Evolutionary conservation across 495 filamentous ascomycete species (phyloP).

Genomic region (Lophium mytilinum): DNA sequence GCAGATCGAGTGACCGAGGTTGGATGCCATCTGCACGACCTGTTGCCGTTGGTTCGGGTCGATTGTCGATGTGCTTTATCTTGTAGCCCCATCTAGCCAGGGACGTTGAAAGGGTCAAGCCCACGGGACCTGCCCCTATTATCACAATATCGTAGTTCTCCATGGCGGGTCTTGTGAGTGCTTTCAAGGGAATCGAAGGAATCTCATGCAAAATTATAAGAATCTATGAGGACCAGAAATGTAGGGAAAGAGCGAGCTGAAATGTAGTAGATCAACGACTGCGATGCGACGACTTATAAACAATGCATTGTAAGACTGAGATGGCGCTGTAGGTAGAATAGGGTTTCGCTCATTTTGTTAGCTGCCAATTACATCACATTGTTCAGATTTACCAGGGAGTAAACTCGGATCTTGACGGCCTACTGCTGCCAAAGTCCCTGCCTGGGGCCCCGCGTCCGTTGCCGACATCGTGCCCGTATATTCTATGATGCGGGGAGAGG

Average conservation of each 20-base stretch:
- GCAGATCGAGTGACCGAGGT: constrained; percentile 60
- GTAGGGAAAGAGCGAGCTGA: too few species aligned
- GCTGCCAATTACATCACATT: too few species aligned
- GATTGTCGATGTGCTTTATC: constrained; percentile 61
- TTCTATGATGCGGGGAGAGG: neutral
- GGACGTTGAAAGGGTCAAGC: constrained; percentile 76
- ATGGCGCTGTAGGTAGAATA: too few species aligned
- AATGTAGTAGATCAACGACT: too few species aligned
- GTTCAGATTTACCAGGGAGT: too few species aligned
- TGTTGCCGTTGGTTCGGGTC: constrained; percentile 53
- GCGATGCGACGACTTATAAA: too few species aligned
- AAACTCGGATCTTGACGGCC: too few species aligned
- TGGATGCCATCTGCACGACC: constrained; percentile 73
- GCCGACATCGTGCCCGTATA: neutral
- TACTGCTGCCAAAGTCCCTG: too few species aligned
- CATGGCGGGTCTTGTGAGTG: constrained; percentile 4
- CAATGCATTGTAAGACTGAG: too few species aligned
- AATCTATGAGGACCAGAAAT: too few species aligned
- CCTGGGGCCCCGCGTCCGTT: neutral
- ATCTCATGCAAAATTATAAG: too few species aligned
- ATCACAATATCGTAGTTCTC: constrained; percentile 69
- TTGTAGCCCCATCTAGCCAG: constrained; percentile 62
- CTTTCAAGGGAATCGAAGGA: neutral
- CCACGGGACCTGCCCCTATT: constrained; percentile 82
- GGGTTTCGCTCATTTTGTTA: too few species aligned